These are phyloP conservation scores for Butyriboletus appendiculatus DNA, from an alignment of 1,284 basidiomycete genomes.

Conservation along the genomic window DNA sequence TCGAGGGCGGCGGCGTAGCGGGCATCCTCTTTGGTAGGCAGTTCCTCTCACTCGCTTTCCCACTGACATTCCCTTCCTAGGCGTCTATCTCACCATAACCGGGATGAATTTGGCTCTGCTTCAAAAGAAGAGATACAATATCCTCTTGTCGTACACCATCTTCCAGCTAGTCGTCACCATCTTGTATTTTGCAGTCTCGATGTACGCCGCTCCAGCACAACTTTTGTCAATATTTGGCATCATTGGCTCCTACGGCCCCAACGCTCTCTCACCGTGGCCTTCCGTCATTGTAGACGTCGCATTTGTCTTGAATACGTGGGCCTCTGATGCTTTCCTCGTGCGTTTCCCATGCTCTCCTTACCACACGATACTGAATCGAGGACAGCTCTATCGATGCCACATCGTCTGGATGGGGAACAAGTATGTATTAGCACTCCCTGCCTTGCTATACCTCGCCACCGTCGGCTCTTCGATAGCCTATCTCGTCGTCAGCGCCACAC, in stretches of 20 bases:
- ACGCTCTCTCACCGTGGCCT: slow-evolving; percentile 19
- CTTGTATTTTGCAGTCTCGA: slow-evolving; percentile 18
- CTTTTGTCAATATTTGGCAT: slow-evolving; percentile 17
- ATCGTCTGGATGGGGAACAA: slow-evolving; percentile 19
- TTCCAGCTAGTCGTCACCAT: slow-evolving; percentile 22
- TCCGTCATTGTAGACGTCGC: slow-evolving; percentile 8
- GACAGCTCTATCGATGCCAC: slow-evolving; percentile 29
- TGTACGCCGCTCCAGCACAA: slow-evolving; percentile 17
- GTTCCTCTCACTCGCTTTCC: background rate
- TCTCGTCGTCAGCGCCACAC: slow-evolving; percentile 9
- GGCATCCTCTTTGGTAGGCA: slow-evolving; percentile 22
- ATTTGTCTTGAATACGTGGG: slow-evolving; percentile 28
- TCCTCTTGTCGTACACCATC: slow-evolving; percentile 16
- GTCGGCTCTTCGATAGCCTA: slow-evolving; percentile 19
- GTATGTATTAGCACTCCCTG: background rate
- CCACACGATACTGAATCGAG: background rate
- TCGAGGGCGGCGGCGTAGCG: slow-evolving; percentile 21
- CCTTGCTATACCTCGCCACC: slow-evolving; percentile 18
- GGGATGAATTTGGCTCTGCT: slow-evolving; percentile 20
- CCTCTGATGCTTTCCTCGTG: slow-evolving; percentile 28
- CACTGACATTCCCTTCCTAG: slow-evolving; percentile 4
- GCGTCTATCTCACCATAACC: slow-evolving; percentile 20
- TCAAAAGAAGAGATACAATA: slow-evolving; percentile 15
- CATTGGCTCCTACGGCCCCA: background rate
- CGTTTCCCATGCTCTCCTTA: background rate